Evolutionary conservation across 306 rosid species (phyloP).

Genomic region (Psophocarpus tetragonolobus): DNA sequence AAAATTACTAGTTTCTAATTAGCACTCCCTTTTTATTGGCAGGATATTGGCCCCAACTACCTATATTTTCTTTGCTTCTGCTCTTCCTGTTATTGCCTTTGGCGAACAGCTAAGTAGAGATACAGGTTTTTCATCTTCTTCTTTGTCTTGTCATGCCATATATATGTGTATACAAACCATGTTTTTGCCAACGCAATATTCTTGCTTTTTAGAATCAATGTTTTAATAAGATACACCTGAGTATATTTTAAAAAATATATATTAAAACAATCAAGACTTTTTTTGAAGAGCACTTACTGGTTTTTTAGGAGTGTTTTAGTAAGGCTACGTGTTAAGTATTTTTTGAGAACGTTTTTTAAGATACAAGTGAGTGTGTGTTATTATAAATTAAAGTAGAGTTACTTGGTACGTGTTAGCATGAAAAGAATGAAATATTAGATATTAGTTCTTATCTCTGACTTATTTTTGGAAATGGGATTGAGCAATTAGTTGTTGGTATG

Average conservation of each 20-base stretch:
- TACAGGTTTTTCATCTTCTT: constrained; percentile 55
- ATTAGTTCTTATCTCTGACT: neutral
- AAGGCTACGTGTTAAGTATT: neutral
- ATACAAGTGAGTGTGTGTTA: neutral
- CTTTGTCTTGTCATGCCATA: neutral
- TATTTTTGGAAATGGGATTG: neutral
- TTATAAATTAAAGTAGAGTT: too few species aligned
- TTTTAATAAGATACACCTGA: neutral
- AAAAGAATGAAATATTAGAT: neutral
- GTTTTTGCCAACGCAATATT: neutral
- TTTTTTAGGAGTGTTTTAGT: neutral
- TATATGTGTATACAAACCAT: neutral
- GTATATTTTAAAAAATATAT: too few species aligned
- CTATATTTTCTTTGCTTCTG: constrained; percentile 82
- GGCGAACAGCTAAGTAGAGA: constrained; percentile 71
- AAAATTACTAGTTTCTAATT: constrained; percentile 4
- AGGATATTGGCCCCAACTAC: constrained; percentile 81
- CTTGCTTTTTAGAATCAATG: neutral
- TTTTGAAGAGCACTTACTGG: neutral
- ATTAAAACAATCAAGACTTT: neutral
- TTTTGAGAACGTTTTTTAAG: neutral
- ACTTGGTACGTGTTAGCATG: neutral
- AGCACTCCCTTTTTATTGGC: constrained; percentile 1
- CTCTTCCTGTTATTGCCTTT: constrained; percentile 81
- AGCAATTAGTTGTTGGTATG: constrained; percentile 9